Percentiles rank a stretch among this genome's conserved stretches.
phyloP scores from a whole-genome alignment of 768 basidiomycete species.

The Podaxis sp. region DNA sequence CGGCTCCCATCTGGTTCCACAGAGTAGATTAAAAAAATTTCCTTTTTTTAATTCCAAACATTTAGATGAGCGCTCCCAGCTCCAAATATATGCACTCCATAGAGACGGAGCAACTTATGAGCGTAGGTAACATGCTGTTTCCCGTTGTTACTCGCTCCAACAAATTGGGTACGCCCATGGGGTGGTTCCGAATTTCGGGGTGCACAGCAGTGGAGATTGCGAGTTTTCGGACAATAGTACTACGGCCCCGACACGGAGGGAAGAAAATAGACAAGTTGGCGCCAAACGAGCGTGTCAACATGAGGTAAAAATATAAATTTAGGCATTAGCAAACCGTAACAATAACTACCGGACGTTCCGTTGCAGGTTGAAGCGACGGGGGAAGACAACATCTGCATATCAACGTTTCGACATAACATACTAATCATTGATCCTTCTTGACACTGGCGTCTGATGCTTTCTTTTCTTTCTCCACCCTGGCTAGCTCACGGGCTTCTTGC shows the following conservation, averaged over 20 bases:
- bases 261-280: neutral
- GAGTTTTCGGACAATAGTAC: slow-evolving; percentile 7
- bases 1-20: neutral
- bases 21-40: too few species aligned
- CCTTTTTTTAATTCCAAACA: neutral
- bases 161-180: neutral
- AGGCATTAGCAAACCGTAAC: neutral
- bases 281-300: neutral
- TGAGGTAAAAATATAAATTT: neutral
- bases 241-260: slow-evolving; percentile 14
- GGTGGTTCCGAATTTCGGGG: neutral
- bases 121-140: neutral
- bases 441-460: slow-evolving; percentile 25
- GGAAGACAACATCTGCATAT: neutral
- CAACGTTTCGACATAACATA: neutral
- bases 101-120: neutral
- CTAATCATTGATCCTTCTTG: slow-evolving; percentile 41
- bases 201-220: slow-evolving; percentile 1
- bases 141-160: neutral
- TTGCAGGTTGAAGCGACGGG: neutral
- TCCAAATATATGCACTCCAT: too few species aligned
- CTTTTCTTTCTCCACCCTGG: slow-evolving; percentile 26
- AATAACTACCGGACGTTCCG: slow-evolving; percentile 1
- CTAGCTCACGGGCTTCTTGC: slow-evolving; percentile 49
- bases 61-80: neutral